Conservation (phyloP, 2,329 filamentous ascomycete genomes). For the Rhynchosporium agropyri region DNA sequence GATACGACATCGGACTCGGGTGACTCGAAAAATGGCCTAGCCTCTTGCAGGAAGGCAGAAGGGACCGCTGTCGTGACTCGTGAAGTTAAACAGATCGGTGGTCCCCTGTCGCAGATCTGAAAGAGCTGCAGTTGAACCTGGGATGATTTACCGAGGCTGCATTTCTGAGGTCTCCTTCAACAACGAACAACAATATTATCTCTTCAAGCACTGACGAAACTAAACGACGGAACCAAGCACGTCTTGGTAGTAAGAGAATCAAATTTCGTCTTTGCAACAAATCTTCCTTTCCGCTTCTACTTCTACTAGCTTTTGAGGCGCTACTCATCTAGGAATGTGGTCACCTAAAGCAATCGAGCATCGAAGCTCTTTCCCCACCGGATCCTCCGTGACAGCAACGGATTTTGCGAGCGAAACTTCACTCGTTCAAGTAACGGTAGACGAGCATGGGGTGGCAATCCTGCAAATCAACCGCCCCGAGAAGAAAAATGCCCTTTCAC, state of each 20-base stretch:
- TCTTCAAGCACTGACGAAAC: neutral
- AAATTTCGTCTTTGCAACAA: neutral
- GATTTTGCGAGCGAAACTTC: slow-evolving; percentile 27
- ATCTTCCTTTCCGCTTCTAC: neutral
- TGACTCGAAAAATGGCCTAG: neutral
- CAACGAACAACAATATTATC: neutral
- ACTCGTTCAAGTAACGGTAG: slow-evolving; percentile 29
- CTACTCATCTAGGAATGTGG: neutral
- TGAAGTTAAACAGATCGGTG: neutral
- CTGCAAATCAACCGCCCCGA: slow-evolving; percentile 56
- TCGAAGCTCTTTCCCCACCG: neutral
- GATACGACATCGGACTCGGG: neutral
- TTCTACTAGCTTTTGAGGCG: neutral
- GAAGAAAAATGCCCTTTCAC: slow-evolving; percentile 62
- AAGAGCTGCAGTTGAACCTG: neutral
- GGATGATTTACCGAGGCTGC: neutral
- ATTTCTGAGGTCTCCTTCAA: neutral
- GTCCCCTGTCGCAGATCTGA: neutral
- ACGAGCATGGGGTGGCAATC: slow-evolving; percentile 47
- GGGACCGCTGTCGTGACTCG: neutral
- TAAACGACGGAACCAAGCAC: neutral
- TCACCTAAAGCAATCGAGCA: slow-evolving; percentile 11
- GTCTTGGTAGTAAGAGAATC: neutral
- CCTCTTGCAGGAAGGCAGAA: neutral
- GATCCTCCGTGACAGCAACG: slow-evolving; percentile 11